A percentile compares a stretch with the other conserved stretches of the same genome.
Evolutionary conservation across 202 grass and related monocot species (phyloP).

Genomic region (Digitaria exilis): DNA sequence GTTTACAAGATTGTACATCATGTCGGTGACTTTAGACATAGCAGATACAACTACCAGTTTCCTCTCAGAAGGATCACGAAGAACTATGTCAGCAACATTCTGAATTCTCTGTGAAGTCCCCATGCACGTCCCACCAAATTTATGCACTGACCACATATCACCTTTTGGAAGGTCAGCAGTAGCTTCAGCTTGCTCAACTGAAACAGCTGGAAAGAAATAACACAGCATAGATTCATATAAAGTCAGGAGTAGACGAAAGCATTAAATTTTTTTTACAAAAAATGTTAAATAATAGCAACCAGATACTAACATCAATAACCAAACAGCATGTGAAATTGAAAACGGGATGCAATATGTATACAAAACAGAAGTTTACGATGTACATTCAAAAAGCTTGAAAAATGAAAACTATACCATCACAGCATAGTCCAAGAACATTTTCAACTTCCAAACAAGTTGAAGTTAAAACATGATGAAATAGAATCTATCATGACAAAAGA

Average conservation of each 20-base stretch:
- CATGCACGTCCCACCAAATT: constrained; percentile 98
- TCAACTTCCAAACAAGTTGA: background rate
- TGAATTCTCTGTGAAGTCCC: constrained; percentile 83
- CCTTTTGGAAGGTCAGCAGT: constrained; percentile 63
- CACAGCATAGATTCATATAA: constrained; percentile 24
- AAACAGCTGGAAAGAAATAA: constrained; percentile 9
- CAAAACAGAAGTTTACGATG: background rate
- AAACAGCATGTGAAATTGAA: background rate
- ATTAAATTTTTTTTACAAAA: background rate
- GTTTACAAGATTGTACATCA: constrained; percentile 89
- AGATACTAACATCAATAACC: background rate
- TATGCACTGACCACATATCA: constrained; percentile 97
- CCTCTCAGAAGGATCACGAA: constrained; percentile 77
- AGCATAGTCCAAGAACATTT: background rate
- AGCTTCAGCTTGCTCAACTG: constrained; percentile 66
- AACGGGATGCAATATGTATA: background rate
- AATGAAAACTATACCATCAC: background rate
- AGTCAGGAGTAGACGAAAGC: background rate
- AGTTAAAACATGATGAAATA: background rate
- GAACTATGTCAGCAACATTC: constrained; percentile 86
- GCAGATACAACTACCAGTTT: constrained; percentile 94
- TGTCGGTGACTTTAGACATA: constrained; percentile 97
- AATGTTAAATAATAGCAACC: background rate
- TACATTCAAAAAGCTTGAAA: background rate
- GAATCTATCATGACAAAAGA: background rate